phyloP scores from a whole-genome alignment of 768 basidiomycete species.

The Boletellus emodensis region DNA sequence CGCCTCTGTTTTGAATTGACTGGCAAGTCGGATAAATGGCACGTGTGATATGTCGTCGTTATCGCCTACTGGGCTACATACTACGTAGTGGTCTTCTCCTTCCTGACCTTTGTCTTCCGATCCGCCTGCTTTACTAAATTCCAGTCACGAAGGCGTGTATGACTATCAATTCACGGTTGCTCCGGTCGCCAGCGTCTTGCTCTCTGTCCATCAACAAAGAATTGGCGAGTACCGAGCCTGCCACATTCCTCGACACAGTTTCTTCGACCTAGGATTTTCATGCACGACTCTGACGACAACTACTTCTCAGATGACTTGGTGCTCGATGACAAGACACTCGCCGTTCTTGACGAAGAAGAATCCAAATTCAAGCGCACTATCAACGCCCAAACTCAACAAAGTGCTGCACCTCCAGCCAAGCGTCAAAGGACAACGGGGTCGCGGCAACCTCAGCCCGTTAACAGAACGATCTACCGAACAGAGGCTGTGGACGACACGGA shows the following conservation, averaged over 20 bases:
- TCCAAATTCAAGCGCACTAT: slow-evolving; percentile 28
- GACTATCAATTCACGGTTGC: neutral
- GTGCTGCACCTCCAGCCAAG: slow-evolving; percentile 44
- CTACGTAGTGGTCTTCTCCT: too few relatives aligned
- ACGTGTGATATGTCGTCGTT: too few relatives aligned
- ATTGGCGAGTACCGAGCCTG: neutral
- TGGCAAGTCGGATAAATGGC: too few relatives aligned
- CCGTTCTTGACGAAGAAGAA: slow-evolving; percentile 59
- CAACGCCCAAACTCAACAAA: slow-evolving; percentile 24
- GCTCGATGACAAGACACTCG: slow-evolving; percentile 59
- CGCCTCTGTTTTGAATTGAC: too few relatives aligned
- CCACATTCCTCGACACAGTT: neutral
- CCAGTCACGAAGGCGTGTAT: too few relatives aligned
- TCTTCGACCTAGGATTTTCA: slow-evolving; percentile 23
- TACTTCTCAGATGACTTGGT: slow-evolving; percentile 61
- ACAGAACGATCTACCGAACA: slow-evolving; percentile 18
- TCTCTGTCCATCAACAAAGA: neutral
- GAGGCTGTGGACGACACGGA: slow-evolving; percentile 41
- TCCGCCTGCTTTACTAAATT: too few relatives aligned
- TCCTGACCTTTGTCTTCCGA: too few relatives aligned
- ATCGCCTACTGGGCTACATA: too few relatives aligned
- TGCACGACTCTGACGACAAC: slow-evolving; percentile 68
- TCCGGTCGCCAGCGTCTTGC: neutral
- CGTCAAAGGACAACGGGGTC: slow-evolving; percentile 50
- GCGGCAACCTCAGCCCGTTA: slow-evolving; percentile 39